Evolutionary conservation across 495 filamentous ascomycete species (phyloP).

Genomic region (Neurospora sp.): DNA sequence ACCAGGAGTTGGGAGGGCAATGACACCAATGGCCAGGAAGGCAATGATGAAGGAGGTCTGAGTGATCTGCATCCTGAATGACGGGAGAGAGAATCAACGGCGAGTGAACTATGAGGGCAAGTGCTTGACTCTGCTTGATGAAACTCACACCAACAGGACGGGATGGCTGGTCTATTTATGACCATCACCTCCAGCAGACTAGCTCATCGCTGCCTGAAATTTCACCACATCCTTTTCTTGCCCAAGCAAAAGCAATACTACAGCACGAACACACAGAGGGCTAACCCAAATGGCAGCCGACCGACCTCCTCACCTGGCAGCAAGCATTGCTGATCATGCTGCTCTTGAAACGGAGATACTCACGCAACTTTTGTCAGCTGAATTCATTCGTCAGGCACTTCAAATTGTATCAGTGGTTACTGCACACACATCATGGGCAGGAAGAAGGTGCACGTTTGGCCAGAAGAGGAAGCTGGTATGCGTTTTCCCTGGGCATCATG

Average conservation of each 20-base stretch:
- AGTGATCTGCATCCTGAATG: not conserved
- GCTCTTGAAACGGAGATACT: not conserved
- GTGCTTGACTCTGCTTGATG: not conserved
- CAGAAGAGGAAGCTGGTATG: not conserved
- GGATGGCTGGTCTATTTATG: not conserved
- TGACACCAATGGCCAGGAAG: not conserved
- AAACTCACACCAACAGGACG: not conserved
- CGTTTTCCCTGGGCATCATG: not conserved
- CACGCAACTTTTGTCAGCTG: not conserved
- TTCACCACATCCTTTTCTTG: not conserved
- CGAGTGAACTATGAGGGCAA: not conserved
- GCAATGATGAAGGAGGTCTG: conserved; percentile 1
- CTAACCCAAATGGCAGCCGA: not conserved
- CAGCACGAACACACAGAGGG: not conserved
- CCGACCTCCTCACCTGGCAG: not conserved
- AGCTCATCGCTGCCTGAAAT: not conserved
- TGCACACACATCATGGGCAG: not conserved
- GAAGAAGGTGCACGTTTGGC: not conserved
- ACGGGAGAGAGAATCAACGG: not conserved
- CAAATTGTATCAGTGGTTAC: not conserved
- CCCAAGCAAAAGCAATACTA: not conserved
- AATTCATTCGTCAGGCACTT: not conserved
- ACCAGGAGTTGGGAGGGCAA: not conserved
- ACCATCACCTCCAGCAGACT: not conserved
- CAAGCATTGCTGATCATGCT: not conserved